Evolutionary conservation across 75 land plant genomes (phyloP), one percentile per base, ranked within the genome.

Genomic region (Pinus taeda): DNA sequence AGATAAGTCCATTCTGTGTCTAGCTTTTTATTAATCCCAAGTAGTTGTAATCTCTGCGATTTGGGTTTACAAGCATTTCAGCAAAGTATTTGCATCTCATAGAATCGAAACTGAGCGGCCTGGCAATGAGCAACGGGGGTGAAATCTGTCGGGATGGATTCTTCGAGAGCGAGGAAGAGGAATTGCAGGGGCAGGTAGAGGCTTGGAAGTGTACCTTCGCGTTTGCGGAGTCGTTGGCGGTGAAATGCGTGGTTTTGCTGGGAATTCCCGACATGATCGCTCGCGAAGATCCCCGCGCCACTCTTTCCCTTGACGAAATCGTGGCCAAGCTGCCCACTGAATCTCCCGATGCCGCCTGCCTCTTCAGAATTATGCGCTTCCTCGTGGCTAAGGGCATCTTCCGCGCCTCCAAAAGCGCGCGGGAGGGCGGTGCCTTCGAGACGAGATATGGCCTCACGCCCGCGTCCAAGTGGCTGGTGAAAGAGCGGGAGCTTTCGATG

Each of bases 291-390:
- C 78, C 81, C 65, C 77, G 60, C 12, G 59, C 77, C 30, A 75
- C 86, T 55, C 77, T 87, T 33, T 69, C 53, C 15, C 71, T 69
- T 53, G 7, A 57, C 1, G 59, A 79, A 42, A 49, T 87, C 17
- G 76, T 83, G 2, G 57, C 79, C 0, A 57, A 72, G 5, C 71
- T 80, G 26, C 30, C 24, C 71, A 67, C 6, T 13, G 36, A 6
- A 6, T 11, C 56, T 79, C 82, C 11, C 42, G 65, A 39, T 84
- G 85, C 65, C 62, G 75, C 45, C 59, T 85, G 82, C 56, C 75
- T 90, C 17, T 71, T 45, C 70, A 87, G 90, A 61, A 74, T 90
- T 24, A 81, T 90, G 86, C 80, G 91, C 33, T 82, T 81, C 63
- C 74, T 91, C 3, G 79, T 78, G 15, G 77, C 83, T 57, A 69